Base-by-base conservation (phyloP, 495 filamentous ascomycete species). In the Trichoderma erinaceum region DNA sequence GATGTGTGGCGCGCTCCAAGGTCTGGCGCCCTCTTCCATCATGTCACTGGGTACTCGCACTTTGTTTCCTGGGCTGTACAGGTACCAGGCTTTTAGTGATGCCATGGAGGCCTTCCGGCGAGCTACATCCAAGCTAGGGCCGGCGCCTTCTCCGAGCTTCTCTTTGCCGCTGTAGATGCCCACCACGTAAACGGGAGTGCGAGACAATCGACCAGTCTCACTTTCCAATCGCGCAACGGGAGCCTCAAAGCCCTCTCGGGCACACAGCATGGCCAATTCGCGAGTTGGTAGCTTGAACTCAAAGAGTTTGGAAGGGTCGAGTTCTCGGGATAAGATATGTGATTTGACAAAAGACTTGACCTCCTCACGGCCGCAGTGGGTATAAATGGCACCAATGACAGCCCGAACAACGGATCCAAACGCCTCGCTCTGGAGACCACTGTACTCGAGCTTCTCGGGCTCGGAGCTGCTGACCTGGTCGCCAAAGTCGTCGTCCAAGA, bases 41-140 rank as follows among this genome's bases (percentile, higher is more conserved):
- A 88, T 90, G 61, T 92, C 88, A 77, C 91, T 96, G 32, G 95
- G 95, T 63, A 97, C 82, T 48, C 84, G 82, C 16, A 87, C 86
- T 65, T 87, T 65, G 25, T 80, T 77, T 63, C 80, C 80, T 13
- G 95, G 95, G 76, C 86, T 91, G 78, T 99, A 99, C 68, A 98
- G 81, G 78, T 98, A 99, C 96, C 96, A 99, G 21, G 86, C 83
- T 82, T 96, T 96, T 71, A 99, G 80, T 21, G 94, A 87, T 65
- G 89, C 86, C 63, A 94, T 90, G 50, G 92, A 85, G 16, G 95
- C 95, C 73, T 90, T 83, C 58, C 83, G 82, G 70, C 91, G 87
- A 66, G 91, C 94, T 76, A 91, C 86, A 67, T 90, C 78, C 68
- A 98, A 80, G 78, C 84, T 91, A 64, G 85, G 77, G 44, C 89